phyloP scores from a whole-genome alignment of 495 filamentous ascomycete species.

The Talaromyces trachyspermus region DNA sequence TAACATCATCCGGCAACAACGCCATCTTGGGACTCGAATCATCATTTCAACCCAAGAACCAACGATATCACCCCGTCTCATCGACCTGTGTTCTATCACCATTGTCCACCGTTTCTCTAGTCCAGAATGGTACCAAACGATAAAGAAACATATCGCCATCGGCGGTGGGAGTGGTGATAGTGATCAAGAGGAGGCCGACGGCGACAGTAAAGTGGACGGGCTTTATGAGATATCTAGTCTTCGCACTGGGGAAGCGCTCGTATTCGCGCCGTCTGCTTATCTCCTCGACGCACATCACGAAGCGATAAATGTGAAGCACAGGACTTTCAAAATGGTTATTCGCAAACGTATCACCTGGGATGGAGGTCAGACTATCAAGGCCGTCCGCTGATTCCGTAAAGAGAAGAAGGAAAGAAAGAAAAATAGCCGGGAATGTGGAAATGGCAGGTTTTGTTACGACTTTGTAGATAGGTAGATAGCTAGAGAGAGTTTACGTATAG shows the following conservation, averaged over 20 bases:
- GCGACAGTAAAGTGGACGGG: constrained; percentile 9
- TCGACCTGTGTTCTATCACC: constrained; percentile 64
- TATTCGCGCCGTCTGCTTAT: constrained; percentile 58
- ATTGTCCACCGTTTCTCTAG: constrained; percentile 68
- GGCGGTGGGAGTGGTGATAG: constrained; percentile 10
- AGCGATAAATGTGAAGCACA: constrained; percentile 12
- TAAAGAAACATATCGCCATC: constrained; percentile 55
- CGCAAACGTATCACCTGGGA: constrained; percentile 23
- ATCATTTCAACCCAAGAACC: constrained; percentile 75
- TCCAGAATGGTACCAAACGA: constrained; percentile 57
- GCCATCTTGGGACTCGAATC: constrained; percentile 59
- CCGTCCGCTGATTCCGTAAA: constrained; percentile 15
- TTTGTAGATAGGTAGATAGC: too few species aligned
- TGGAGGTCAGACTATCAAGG: constrained; percentile 19
- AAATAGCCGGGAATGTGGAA: background rate
- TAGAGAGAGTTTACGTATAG: too few species aligned
- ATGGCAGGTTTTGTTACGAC: too few species aligned
- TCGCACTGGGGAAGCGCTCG: constrained; percentile 53
- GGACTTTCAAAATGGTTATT: constrained; percentile 16
- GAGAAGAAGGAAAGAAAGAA: background rate
- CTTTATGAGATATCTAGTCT: constrained; percentile 33
- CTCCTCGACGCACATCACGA: constrained; percentile 21
- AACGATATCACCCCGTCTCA: constrained; percentile 57
- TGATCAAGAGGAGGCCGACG: constrained; percentile 10
- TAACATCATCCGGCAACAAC: constrained; percentile 60